Evolutionary conservation across 495 filamentous ascomycete species (phyloP), one percentile per base, ranked within the genome.

Genomic region (Trichocladium uniseriatum): DNA sequence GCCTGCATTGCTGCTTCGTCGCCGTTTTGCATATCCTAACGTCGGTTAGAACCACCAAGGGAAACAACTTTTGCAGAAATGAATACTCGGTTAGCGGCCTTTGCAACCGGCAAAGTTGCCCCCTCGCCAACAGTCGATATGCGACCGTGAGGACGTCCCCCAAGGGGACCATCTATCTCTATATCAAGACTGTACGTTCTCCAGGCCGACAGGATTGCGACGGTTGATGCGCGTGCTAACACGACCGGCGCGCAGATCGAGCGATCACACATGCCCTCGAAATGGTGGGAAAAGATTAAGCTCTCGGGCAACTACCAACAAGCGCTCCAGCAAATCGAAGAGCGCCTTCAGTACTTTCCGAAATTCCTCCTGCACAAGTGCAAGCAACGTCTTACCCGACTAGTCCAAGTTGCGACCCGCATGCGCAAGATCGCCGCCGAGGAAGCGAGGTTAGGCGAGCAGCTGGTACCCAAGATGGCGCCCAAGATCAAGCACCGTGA

Each of bases 1-100:
- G 37, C 37, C 11, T 15, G 21, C 35, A 43, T 9, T 45, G 39
- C 37, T 24, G 24, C 44, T 45, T 42, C 28, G 18, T 40, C 47
- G 34, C 45, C 53, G 27, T 43, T 45, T 28, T 51, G 53, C 56
- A 59, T 40, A 54, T 39, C 53, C 56, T 39, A 59, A 49, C 55
- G 84, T 29, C 0, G 11, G 2, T 1, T 32, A 63, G 86, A 72
- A 94, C 89, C 7, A 87, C 87, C 18, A 96, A 95, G 70, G 81
- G 83, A 27, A 82, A 91, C 66, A 95, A 80, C 59, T 98, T 97
- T 70, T 99, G 92, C 94, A 69, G 90, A 95, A 79, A 87, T 92
- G 79, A 95, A 51, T 65, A 65, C 50, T 61, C 58, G 14, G 54
- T 95, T 58, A 95, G 83, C 38, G 92, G 94, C 54, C 79, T 97